Evolutionary conservation across 2,329 filamentous ascomycete genomes (phyloP), one percentile per base, ranked within the genome.

Genomic region (Blumeria graminis): DNA sequence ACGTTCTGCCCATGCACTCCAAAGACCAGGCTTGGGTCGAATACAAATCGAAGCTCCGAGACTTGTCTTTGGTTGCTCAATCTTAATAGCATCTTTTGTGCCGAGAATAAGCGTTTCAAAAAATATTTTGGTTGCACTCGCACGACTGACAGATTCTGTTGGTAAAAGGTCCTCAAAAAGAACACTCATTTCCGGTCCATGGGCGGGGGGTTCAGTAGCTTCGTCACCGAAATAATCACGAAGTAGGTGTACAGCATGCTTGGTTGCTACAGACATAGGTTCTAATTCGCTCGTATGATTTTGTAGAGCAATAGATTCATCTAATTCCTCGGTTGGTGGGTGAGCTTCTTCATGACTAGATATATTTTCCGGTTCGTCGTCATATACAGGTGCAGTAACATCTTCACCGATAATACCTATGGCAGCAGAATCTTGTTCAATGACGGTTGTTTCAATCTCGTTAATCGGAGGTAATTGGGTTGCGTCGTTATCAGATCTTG

Each of bases 41-140:
- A 98, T 84, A 58, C 82, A 76, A 65, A 98, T 86, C 13, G 83
- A 77, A 2, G 81, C 84, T 54, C 89, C 89, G 32, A 96, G 76
- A 39, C 75, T 65, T 13, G 76, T 77, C 59, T 81, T 73, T 53
- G 77, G 77, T 69, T 98, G 92, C 67, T 96, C 90, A 32, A 96
- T 87, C 70, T 94, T 94, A 71, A 98, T 85, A 33, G 92, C 92
- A 67, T 98, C 92, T 71, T 98, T 98, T 45, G 92, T 98, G 5
- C 90, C 92, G 51, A 98, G 76, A 3, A 98, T 92, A 28, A 98
- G 75, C 56, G 92, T 83, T 71, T 98, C 92, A 64, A 98, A 98
- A 72, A 98, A 98, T 88, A 98, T 95, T 75, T 95, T 95, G 46
- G 92, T 98, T 0, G 92, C 92, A 64, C 96, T 92, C 8, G 84